These are phyloP conservation scores for Serendipita sp. DNA, from an alignment of 768 basidiomycete genomes.

Conservation along the genomic window DNA sequence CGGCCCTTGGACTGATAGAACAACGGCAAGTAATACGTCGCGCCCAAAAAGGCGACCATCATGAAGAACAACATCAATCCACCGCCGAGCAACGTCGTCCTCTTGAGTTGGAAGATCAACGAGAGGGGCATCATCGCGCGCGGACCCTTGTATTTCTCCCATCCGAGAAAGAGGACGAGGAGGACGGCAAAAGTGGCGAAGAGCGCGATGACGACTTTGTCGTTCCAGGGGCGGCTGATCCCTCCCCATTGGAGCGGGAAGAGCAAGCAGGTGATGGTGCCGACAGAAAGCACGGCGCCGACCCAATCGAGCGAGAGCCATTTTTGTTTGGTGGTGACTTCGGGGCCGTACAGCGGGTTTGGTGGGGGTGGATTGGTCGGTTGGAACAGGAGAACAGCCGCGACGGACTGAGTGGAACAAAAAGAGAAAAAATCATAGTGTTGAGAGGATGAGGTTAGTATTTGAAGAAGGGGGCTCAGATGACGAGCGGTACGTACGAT, in stretches of 20 bases:
- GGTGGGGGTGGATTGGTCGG: constrained; percentile 16
- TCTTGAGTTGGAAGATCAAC: constrained; percentile 20
- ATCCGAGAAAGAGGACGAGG: constrained; percentile 20
- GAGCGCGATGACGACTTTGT: constrained; percentile 22
- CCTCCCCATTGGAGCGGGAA: constrained; percentile 29
- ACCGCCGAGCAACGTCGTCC: constrained; percentile 14
- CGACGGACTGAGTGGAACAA: constrained; percentile 15
- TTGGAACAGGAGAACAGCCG: constrained; percentile 22
- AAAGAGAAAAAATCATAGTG: not conserved
- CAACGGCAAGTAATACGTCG: constrained; percentile 15
- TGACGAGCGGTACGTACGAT: constrained; percentile 12
- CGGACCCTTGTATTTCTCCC: constrained; percentile 21
- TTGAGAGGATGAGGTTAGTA: not conserved
- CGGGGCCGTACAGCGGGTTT: constrained; percentile 12
- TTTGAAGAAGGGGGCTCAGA: too few relatives aligned
- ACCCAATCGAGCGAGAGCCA: constrained; percentile 23
- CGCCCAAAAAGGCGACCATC: constrained; percentile 14
- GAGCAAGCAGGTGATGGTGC: constrained; percentile 23
- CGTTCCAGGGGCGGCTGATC: constrained; percentile 24
- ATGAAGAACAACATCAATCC: constrained; percentile 18
- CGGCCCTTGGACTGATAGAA: constrained; percentile 21
- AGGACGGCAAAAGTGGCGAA: constrained; percentile 17
- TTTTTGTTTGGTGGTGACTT: constrained; percentile 11
- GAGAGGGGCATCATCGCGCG: constrained; percentile 22
- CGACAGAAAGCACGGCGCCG: constrained; percentile 23